Conservation (phyloP, 805 yeast species). For the Nakazawaea ambrosiae region DNA sequence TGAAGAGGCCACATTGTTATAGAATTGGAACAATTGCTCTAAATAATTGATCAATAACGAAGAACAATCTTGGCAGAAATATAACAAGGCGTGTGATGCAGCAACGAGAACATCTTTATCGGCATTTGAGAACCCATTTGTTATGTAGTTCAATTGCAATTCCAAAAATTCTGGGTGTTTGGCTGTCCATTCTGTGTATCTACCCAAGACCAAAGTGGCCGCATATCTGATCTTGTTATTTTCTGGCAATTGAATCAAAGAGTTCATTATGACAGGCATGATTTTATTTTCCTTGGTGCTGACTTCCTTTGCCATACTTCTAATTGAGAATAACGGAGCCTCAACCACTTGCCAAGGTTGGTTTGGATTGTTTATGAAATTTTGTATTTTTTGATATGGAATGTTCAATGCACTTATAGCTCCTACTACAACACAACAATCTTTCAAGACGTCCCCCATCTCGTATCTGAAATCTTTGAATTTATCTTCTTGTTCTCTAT, state of each 20-base stretch:
- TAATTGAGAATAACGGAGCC: conserved; percentile 81
- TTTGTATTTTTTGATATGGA: conserved; percentile 58
- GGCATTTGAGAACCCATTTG: conserved; percentile 53
- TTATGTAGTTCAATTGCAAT: conserved; percentile 77
- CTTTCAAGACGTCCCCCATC: conserved; percentile 96
- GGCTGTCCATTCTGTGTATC: conserved; percentile 94
- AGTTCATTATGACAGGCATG: conserved; percentile 71
- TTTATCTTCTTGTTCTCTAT: conserved; percentile 81
- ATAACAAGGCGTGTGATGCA: conserved; percentile 90
- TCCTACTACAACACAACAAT: conserved; percentile 89
- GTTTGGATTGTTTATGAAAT: conserved; percentile 22
- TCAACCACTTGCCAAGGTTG: conserved; percentile 78
- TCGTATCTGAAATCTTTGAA: conserved; percentile 92
- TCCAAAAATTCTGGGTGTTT: conserved; percentile 78
- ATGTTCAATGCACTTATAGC: conserved; percentile 59
- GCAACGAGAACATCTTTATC: conserved; percentile 61
- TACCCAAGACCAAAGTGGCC: conserved; percentile 87
- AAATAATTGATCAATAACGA: conserved; percentile 53
- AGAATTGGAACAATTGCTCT: conserved; percentile 71
- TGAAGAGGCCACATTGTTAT: conserved; percentile 44
- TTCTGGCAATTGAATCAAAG: conserved; percentile 66
- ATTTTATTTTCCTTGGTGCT: conserved; percentile 54
- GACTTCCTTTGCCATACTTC: conserved; percentile 94
- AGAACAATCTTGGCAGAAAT: conserved; percentile 89
- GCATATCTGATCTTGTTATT: conserved; percentile 86